A percentile compares a stretch with the other conserved stretches of the same genome.
Evolutionary conservation across 169 alveolate genomes (phyloP).

Genomic region (Plasmodium sp.): DNA sequence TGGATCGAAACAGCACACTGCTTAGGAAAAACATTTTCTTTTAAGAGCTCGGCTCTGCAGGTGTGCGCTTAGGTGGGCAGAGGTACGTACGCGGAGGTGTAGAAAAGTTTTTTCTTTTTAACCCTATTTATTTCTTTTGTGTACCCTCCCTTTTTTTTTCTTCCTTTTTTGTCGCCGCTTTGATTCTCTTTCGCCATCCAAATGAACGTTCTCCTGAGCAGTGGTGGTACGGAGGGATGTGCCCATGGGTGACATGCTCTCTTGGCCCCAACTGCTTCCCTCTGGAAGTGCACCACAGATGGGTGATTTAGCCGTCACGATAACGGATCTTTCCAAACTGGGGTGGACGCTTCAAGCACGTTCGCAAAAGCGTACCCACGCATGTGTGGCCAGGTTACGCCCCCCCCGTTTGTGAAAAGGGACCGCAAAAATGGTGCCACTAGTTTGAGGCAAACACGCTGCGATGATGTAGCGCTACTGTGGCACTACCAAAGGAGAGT

Average conservation of each 20-base stretch:
- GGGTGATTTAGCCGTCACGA: not conserved
- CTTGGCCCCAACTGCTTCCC: not conserved
- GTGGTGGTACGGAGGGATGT: not conserved
- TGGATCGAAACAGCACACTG: slow-evolving; percentile 80
- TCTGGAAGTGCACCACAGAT: not conserved
- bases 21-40: slow-evolving; percentile 82
- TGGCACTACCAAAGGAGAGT: not conserved
- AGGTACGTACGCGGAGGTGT: not conserved
- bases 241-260: not conserved
- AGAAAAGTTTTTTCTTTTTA: not conserved
- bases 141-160: not conserved
- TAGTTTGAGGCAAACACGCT: not conserved
- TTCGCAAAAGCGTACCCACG: not conserved
- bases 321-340: not conserved
- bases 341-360: not conserved
- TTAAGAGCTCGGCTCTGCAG: not conserved
- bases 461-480: not conserved
- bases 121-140: not conserved
- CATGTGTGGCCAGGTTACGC: not conserved
- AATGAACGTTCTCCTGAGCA: not conserved
- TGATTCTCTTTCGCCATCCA: not conserved
- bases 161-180: not conserved
- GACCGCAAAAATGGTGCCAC: not conserved
- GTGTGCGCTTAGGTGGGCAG: not conserved
- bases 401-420: not conserved